phyloP scores from a whole-genome alignment of 1,284 basidiomycete genomes.

The Irpex sp. region DNA sequence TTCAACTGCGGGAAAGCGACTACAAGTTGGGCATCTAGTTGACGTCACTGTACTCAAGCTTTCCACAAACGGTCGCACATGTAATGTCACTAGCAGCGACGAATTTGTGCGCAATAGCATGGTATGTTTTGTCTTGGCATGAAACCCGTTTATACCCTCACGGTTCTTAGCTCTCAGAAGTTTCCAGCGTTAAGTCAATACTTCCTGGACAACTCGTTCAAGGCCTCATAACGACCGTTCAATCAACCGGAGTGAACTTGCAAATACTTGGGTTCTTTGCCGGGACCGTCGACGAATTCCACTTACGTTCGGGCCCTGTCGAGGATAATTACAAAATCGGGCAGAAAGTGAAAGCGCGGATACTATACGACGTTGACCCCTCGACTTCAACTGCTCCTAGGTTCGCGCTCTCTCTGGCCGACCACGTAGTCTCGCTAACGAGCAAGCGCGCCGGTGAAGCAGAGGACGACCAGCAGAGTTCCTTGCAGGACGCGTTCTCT shows the following conservation, averaged over 20 bases:
- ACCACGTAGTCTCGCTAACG: constrained; percentile 66
- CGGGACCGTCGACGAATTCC: constrained; percentile 85
- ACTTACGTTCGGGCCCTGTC: constrained; percentile 54
- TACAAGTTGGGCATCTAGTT: constrained; percentile 67
- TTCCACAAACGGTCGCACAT: constrained; percentile 69
- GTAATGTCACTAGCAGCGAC: constrained; percentile 54
- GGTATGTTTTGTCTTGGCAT: constrained; percentile 32
- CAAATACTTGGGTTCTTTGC: constrained; percentile 94
- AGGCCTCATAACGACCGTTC: constrained; percentile 79
- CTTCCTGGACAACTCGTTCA: constrained; percentile 89
- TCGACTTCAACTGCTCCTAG: constrained; percentile 56
- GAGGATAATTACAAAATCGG: constrained; percentile 71
- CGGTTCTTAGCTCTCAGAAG: constrained; percentile 57
- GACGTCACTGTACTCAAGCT: constrained; percentile 61
- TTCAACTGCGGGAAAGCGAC: constrained; percentile 31
- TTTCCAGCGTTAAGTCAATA: constrained; percentile 78
- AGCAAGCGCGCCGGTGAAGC: constrained; percentile 32
- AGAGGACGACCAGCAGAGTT: constrained; percentile 25
- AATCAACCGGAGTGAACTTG: constrained; percentile 79
- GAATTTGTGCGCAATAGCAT: constrained; percentile 42
- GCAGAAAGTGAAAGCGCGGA: constrained; percentile 84
- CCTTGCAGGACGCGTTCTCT: constrained; percentile 59
- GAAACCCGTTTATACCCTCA: constrained; percentile 1
- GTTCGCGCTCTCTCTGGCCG: constrained; percentile 77
- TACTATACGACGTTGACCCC: constrained; percentile 80